These are phyloP conservation scores for Podospora australis DNA, from an alignment of 495 filamentous ascomycete species.

Conservation along the genomic window DNA sequence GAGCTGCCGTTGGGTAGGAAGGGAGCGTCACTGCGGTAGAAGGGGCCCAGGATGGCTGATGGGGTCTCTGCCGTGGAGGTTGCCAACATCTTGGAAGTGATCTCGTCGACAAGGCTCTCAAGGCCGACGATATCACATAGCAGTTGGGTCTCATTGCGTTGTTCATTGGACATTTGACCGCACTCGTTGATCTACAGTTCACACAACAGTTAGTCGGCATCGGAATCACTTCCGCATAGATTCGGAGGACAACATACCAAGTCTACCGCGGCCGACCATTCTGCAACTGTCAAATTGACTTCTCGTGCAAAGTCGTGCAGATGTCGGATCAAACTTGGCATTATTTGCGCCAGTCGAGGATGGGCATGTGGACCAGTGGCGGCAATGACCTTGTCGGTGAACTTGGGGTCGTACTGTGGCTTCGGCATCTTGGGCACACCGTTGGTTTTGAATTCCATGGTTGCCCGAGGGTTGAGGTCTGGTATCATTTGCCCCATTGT, in stretches of 20 bases:
- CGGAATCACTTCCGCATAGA: no score
- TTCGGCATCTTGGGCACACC: constrained; percentile 8
- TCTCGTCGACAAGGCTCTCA: constrained; percentile 66
- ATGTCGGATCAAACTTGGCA: constrained; percentile 49
- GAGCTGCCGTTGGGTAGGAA: constrained; percentile 55
- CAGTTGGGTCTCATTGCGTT: constrained; percentile 67
- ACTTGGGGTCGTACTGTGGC: constrained; percentile 45
- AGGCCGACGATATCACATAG: constrained; percentile 67
- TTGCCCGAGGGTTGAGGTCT: neutral
- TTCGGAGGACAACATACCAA: constrained; percentile 28
- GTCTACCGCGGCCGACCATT: constrained; percentile 44
- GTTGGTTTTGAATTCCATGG: constrained; percentile 6
- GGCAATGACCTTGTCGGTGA: constrained; percentile 64
- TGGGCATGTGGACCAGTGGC: constrained; percentile 62
- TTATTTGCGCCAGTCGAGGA: constrained; percentile 47
- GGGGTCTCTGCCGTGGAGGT: constrained; percentile 51
- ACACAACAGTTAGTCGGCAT: no score
- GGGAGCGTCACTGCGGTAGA: constrained; percentile 67
- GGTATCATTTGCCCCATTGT: constrained; percentile 22
- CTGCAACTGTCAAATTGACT: constrained; percentile 49
- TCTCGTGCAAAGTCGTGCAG: constrained; percentile 56
- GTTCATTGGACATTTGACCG: constrained; percentile 64
- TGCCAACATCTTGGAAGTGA: constrained; percentile 56
- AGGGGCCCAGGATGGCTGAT: constrained; percentile 69
- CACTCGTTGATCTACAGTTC: constrained; percentile 60